These are phyloP conservation scores for Aspergillus candidus DNA, from an alignment of 2,329 filamentous ascomycete genomes.

Conservation along the genomic window DNA sequence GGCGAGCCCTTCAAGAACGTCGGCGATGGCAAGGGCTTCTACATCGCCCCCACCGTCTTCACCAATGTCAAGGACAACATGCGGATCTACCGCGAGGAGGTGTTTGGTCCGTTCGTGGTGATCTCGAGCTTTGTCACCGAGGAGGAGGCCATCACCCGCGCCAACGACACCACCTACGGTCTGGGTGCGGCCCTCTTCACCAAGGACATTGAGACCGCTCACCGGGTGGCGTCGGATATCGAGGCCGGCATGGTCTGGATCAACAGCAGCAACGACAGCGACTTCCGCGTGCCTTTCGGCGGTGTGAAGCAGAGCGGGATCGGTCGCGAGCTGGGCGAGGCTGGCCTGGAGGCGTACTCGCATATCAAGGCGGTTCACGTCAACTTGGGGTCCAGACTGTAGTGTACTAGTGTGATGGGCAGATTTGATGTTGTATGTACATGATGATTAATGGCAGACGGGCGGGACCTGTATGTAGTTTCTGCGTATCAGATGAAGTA, in stretches of 20 bases:
- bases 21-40: conserved; percentile 56
- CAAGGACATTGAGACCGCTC: conserved; percentile 57
- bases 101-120: conserved; percentile 58
- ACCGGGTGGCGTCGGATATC: conserved; percentile 49
- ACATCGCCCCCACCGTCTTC: conserved; percentile 57
- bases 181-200: conserved; percentile 33
- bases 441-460: not conserved
- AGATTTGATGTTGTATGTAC: not conserved
- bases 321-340: conserved; percentile 56
- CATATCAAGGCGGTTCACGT: conserved; percentile 51
- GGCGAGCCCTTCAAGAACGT: conserved; percentile 54
- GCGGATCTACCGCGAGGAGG: conserved; percentile 57
- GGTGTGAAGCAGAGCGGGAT: conserved; percentile 60
- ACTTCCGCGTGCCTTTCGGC: conserved; percentile 52
- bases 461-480: too few relatives aligned
- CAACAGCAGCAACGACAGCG: conserved; percentile 51
- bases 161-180: conserved; percentile 49
- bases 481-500: too few relatives aligned
- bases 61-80: conserved; percentile 52
- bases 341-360: conserved; percentile 56
- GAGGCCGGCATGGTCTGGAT: conserved; percentile 67
- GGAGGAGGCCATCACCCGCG: conserved; percentile 52
- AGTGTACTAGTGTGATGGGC: conserved; percentile 18
- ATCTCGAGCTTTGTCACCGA: conserved; percentile 54
- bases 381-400: conserved; percentile 40